These are phyloP conservation scores for Thermothelomyces thermophilus DNA, from an alignment of 2,329 filamentous ascomycete species.

Conservation along the genomic window DNA sequence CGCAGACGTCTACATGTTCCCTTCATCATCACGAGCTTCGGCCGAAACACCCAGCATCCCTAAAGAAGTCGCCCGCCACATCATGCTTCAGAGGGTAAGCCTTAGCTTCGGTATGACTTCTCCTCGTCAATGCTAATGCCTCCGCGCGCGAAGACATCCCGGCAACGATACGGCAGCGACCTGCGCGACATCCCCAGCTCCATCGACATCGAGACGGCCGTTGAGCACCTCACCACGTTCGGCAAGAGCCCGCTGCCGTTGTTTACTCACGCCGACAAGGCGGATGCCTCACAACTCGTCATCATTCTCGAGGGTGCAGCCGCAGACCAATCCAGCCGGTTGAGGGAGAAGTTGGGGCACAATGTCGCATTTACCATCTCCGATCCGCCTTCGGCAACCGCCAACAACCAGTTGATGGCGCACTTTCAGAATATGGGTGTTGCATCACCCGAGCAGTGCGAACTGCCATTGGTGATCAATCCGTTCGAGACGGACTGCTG, in stretches of 20 bases:
- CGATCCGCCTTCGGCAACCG: constrained; percentile 38
- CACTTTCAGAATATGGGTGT: constrained; percentile 33
- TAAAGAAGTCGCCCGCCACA: constrained; percentile 49
- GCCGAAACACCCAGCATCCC: constrained; percentile 38
- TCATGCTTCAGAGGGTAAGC: constrained; percentile 52
- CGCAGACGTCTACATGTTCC: constrained; percentile 51
- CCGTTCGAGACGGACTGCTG: constrained; percentile 41
- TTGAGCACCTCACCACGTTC: constrained; percentile 54
- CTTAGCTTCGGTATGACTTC: neutral
- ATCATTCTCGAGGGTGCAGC: constrained; percentile 53
- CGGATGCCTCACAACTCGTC: constrained; percentile 48
- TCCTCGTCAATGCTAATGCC: neutral
- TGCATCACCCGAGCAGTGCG: constrained; percentile 33
- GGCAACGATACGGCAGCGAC: constrained; percentile 36
- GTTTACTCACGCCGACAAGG: constrained; percentile 37
- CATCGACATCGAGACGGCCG: constrained; percentile 40
- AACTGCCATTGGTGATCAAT: constrained; percentile 35
- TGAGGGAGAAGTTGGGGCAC: constrained; percentile 38
- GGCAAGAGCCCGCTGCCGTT: constrained; percentile 47
- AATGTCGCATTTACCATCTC: constrained; percentile 44
- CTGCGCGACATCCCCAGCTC: constrained; percentile 40
- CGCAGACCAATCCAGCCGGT: constrained; percentile 34
- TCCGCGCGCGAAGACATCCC: constrained; percentile 20
- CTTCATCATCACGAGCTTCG: constrained; percentile 29
- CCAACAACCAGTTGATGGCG: constrained; percentile 38